These are phyloP conservation scores for Setaria italica DNA, from an alignment of 202 grass and related monocot genomes.

Conservation along the genomic window DNA sequence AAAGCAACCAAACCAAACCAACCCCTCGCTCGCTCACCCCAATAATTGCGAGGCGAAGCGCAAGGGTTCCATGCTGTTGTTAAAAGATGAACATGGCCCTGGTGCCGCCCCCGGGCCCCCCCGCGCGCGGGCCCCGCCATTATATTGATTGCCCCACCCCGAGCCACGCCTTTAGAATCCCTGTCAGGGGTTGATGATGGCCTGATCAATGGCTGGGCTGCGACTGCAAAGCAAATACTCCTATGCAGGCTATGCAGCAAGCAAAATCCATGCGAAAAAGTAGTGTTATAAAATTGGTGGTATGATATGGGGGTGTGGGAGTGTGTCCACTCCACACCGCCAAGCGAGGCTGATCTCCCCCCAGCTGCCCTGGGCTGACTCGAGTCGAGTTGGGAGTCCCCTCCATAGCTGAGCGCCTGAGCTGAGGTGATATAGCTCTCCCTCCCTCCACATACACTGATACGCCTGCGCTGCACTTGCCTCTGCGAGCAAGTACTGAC, in stretches of 20 bases:
- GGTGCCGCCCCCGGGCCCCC: background rate
- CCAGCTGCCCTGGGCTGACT: too few relatives aligned
- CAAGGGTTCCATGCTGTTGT: slow-evolving; percentile 51
- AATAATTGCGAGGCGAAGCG: slow-evolving; percentile 56
- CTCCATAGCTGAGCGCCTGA: background rate
- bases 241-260: too few relatives aligned
- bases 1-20: background rate
- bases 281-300: background rate
- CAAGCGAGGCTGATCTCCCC: background rate
- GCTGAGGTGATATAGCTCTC: background rate
- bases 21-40: slow-evolving; percentile 25
- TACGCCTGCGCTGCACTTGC: slow-evolving; percentile 46
- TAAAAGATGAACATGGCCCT: slow-evolving; percentile 66
- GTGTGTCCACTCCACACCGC: background rate
- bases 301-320: background rate
- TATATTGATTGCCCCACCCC: slow-evolving; percentile 12
- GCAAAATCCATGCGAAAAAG: background rate
- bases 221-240: background rate
- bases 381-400: too few relatives aligned
- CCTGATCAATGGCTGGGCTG: slow-evolving; percentile 39
- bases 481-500: slow-evolving; percentile 51
- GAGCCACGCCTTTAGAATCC: slow-evolving; percentile 49
- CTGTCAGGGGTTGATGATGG: slow-evolving; percentile 49
- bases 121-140: slow-evolving; percentile 26
- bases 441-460: background rate